phyloP scores from a whole-genome alignment of 2,329 filamentous ascomycete genomes.

The Colletotrichum spaethianum region DNA sequence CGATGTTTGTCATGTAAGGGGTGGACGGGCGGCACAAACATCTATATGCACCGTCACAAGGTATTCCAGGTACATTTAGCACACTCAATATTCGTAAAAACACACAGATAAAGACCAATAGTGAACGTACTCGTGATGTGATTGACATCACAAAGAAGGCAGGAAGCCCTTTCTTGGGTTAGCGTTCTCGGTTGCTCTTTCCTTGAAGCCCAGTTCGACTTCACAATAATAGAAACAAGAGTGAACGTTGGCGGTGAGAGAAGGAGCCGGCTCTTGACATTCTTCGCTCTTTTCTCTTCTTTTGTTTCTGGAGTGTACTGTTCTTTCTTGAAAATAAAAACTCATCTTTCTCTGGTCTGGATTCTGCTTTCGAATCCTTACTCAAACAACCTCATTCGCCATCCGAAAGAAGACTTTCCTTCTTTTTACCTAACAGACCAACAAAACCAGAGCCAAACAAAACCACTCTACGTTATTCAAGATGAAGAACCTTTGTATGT shows the following conservation, averaged over 20 bases:
- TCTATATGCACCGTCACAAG: neutral
- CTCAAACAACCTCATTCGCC: no score
- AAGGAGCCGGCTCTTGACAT: neutral
- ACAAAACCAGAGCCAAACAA: neutral
- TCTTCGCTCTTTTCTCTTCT: neutral
- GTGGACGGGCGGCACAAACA: neutral
- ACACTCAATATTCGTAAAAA: no score
- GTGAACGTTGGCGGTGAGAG: neutral
- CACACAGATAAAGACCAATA: neutral
- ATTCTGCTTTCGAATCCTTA: neutral
- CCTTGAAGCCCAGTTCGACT: neutral
- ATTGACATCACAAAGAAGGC: neutral
- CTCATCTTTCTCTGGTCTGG: no score
- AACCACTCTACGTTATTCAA: no score
- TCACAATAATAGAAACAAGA: neutral
- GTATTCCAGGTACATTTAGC: neutral
- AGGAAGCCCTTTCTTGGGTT: neutral
- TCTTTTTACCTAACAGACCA: neutral
- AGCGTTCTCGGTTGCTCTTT: neutral
- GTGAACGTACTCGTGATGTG: neutral
- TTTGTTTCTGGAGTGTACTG: no score
- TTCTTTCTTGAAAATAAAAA: neutral
- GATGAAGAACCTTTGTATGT: neutral
- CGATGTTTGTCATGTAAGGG: neutral
- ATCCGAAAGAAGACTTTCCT: no score